Base-by-base conservation (phyloP, 441 rosid genomes). In the Breynia disticha region DNA sequence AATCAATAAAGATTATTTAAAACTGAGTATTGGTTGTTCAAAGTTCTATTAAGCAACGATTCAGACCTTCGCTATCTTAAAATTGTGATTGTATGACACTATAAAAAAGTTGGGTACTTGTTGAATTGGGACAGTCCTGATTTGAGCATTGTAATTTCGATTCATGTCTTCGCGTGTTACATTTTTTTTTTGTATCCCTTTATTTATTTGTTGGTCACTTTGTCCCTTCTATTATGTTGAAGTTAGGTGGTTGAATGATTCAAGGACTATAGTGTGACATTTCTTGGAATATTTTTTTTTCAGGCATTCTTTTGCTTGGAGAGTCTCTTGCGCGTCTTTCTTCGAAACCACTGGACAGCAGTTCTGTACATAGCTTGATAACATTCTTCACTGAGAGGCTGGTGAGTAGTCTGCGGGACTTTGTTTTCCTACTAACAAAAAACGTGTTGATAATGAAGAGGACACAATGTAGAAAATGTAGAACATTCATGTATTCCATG, bases 301-400 rank as follows among this genome's bases (percentile, higher is more conserved):
- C 61, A 90, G 98, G 98, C 55, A 71, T 79, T 50, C 90, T 91
- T 70, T 81, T 88, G 38, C 82, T 91, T 62, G 95, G 85, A 19
- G 95, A 91, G 75, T 65, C 73, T 50, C 81, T 91, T 42, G 39
- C 55, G 38, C 19, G 11, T 69, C 75, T 91, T 43, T 74, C 77
- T 42, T 70, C 73, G 38, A 86, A 76, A 80, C 78, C 85, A 20
- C 47, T 88, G 51, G 86, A 76, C 18, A 67, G 43, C 67, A 60
- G 82, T n/a, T 61, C 80, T 24, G 54, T 84, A 24, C 87, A 81
- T 66, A 78, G 75, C 71, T 67, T 91, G 80, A 53, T 72, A 59
- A 59, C 57, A 11, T 91, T 91, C 72, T 88, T 88, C 66, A 38
- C 82, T 0, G 88, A 80, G n/a, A 68, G 89, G 67, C 73, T 91